phyloP scores from a whole-genome alignment of 2,329 filamentous ascomycete species.

The Neoarthrinium moseri region DNA sequence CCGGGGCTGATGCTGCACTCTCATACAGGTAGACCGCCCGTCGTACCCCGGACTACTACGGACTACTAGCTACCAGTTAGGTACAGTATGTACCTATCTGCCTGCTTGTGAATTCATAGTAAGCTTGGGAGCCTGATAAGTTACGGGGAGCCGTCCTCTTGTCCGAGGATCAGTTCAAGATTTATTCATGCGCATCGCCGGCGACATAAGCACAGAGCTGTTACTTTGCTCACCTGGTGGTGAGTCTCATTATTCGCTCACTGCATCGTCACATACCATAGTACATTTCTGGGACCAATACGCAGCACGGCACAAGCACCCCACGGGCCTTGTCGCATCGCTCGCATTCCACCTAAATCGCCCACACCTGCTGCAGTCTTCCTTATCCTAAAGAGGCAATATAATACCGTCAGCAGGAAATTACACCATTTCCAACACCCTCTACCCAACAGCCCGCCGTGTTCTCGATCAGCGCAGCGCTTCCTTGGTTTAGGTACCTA shows the following conservation, averaged over 20 bases:
- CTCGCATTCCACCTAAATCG: conserved; percentile 1
- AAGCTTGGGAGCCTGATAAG: too few species aligned
- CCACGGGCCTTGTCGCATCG: not conserved
- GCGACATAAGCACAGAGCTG: not conserved
- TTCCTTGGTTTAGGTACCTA: too few species aligned
- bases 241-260: not conserved
- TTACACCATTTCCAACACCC: conserved; percentile 3
- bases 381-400: conserved; percentile 4
- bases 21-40: too few species aligned
- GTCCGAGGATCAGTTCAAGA: not conserved
- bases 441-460: not conserved
- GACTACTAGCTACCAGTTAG: too few species aligned
- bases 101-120: too few species aligned
- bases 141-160: too few species aligned
- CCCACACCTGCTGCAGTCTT: not conserved
- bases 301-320: not conserved
- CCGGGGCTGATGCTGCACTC: too few species aligned
- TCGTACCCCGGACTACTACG: too few species aligned
- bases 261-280: not conserved
- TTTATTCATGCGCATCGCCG: not conserved
- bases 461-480: not conserved
- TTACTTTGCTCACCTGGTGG: not conserved
- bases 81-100: too few species aligned
- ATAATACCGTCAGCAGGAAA: conserved; percentile 1
- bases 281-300: not conserved